Evolutionary conservation across 2,329 filamentous ascomycete genomes (phyloP), one percentile per base, ranked within the genome.

Genomic region (Colletotrichum sp.): DNA sequence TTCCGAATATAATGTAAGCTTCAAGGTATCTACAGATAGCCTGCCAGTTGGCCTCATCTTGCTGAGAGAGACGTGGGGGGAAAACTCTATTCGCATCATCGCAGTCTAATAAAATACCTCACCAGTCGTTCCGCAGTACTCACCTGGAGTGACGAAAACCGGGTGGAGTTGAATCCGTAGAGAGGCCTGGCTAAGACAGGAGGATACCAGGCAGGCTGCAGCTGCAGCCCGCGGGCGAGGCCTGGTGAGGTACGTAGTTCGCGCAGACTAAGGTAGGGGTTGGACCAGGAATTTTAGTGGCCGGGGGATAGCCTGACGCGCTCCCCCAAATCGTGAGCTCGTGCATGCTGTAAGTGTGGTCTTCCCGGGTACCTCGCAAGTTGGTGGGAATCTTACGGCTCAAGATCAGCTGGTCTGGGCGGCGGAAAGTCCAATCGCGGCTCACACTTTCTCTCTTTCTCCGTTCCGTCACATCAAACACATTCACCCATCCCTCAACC

Each of bases 251-350:
- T 75, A 73, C 70, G 70, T 75, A 68, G 28, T 21, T 39, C 43
- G 43, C 43, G 43, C 43, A 21, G 69, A 55, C 52, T 18, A 39
- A 39, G n/a, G 24, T 59, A 57, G 36, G 57, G 16, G 24, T 13
- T 18, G 28, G 26, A 63, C 67, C 13, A 65, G 68, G 68, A 71
- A 66, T 63, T 67, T 65, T 60, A 68, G 70, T 75, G 73, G 63
- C 72, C 10, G 73, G 70, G 43, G 32, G 64, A 63, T 30, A 68
- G 73, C 73, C 70, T 73, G 73, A 75, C 70, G 64, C 73, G 70
- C 64, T 73, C 43, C 72, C 73, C 73, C 61, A 72, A 75, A 75
- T 75, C 73, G 73, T 75, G 73, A 75, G 73, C 59, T 71, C 73
- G 43, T 52, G 43, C 48, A 39, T 64, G 73, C 70, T 73, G 70